These are phyloP conservation scores for Alternaria burnsii DNA, from an alignment of 2,329 filamentous ascomycete species.

Conservation along the genomic window DNA sequence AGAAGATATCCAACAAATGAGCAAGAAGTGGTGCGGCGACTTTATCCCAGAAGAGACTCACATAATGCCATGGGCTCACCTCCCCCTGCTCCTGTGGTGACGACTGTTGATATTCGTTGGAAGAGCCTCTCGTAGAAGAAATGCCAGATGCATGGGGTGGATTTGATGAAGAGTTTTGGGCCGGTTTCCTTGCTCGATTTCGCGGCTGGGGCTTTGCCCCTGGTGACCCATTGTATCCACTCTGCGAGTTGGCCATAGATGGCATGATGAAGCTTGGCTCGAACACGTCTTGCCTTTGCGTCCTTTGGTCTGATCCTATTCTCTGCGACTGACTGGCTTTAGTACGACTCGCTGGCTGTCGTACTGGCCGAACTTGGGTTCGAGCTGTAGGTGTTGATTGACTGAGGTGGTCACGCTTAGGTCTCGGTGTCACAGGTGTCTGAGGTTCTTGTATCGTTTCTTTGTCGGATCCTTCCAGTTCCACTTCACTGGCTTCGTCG, in stretches of 20 bases:
- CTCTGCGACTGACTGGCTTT: conserved; percentile 24
- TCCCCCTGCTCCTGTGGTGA: conserved; percentile 19
- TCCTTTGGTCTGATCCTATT: conserved; percentile 13
- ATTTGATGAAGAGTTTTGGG: not conserved
- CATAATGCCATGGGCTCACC: conserved; percentile 33
- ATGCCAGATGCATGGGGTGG: conserved; percentile 10
- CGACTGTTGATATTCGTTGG: not conserved
- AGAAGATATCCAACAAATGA: conserved; percentile 66
- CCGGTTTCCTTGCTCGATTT: conserved; percentile 4
- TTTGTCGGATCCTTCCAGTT: conserved; percentile 32
- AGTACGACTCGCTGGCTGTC: conserved; percentile 20
- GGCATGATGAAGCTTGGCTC: conserved; percentile 58
- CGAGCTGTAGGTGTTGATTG: conserved; percentile 17
- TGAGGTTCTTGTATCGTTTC: conserved; percentile 25
- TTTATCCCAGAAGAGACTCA: conserved; percentile 43
- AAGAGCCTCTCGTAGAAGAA: conserved; percentile 6
- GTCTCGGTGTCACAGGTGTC: conserved; percentile 21
- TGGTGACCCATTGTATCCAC: conserved; percentile 20
- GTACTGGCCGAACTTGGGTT: conserved; percentile 17
- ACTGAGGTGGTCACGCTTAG: conserved; percentile 23
- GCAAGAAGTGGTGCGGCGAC: conserved; percentile 47
- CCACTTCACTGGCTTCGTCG: conserved; percentile 37
- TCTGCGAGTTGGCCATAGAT: conserved; percentile 31
- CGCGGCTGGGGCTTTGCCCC: conserved; percentile 3
- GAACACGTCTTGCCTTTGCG: conserved; percentile 28